Conservation (phyloP, 495 filamentous ascomycete species). For the Xylaria flabelliformis region DNA sequence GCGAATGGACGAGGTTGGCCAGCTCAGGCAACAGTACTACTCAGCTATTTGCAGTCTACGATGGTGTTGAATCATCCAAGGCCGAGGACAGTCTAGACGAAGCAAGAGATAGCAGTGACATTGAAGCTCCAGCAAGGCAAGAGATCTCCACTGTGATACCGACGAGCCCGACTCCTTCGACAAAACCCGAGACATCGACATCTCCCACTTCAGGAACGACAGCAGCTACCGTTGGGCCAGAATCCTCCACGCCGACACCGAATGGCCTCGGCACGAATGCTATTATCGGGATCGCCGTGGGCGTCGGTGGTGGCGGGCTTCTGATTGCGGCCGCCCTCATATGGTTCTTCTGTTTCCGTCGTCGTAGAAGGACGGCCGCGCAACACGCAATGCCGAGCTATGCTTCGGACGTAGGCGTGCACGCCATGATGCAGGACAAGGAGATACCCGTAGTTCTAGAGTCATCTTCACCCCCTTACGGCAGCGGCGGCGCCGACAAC, state of each 20-base stretch:
- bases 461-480: constrained; percentile 42
- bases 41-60: constrained; percentile 12
- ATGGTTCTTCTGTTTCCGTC: constrained; percentile 46
- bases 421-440: constrained; percentile 50
- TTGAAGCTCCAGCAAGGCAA: neutral
- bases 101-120: no score
- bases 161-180: neutral
- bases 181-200: neutral
- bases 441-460: constrained; percentile 43
- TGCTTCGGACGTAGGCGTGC: constrained; percentile 33
- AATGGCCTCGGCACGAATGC: constrained; percentile 39
- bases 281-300: constrained; percentile 53
- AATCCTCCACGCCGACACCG: neutral
- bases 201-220: constrained; percentile 3
- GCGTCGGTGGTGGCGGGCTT: constrained; percentile 42
- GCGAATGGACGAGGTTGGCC: neutral
- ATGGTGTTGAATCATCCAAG: neutral
- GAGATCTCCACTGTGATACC: neutral
- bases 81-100: neutral
- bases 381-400: constrained; percentile 28
- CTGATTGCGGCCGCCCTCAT: constrained; percentile 39
- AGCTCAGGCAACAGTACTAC: neutral
- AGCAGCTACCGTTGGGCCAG: neutral
- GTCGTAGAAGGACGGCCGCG: constrained; percentile 31
- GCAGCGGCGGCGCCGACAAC: constrained; percentile 4